Conservation (phyloP, 345 rosid species). For the Clausena lansium region DNA sequence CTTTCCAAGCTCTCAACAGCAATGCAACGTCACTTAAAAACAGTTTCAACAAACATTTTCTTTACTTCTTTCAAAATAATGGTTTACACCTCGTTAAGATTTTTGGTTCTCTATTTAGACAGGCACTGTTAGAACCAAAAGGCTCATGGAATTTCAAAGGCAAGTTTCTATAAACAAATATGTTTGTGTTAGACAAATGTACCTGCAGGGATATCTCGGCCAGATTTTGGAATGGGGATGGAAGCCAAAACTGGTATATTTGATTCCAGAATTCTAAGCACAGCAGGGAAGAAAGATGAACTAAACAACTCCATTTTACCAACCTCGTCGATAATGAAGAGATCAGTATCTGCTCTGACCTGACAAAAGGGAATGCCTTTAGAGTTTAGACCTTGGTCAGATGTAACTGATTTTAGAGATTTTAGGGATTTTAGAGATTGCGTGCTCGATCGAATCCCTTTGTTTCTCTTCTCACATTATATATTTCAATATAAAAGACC, state of each 20-base stretch:
- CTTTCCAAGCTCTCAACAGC: background rate
- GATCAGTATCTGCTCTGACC: conserved; percentile 56
- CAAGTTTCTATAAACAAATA: background rate
- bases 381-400: background rate
- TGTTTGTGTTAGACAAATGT: background rate
- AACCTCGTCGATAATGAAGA: conserved; percentile 70
- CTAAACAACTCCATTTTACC: conserved; percentile 80
- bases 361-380: conserved; percentile 15
- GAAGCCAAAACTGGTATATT: conserved; percentile 59
- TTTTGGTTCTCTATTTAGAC: background rate
- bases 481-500: background rate
- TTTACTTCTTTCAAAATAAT: background rate
- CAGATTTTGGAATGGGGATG: conserved; percentile 54
- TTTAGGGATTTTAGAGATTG: background rate
- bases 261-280: conserved; percentile 55
- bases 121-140: background rate
- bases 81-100: background rate
- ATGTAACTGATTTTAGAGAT: background rate
- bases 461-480: background rate
- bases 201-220: conserved; percentile 68
- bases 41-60: background rate
- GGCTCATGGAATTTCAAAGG: background rate
- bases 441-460: background rate
- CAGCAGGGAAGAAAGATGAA: conserved; percentile 65
- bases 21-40: background rate